phyloP scores from a whole-genome alignment of 2,329 filamentous ascomycete species.

The Ascochyta clinopodiicola region DNA sequence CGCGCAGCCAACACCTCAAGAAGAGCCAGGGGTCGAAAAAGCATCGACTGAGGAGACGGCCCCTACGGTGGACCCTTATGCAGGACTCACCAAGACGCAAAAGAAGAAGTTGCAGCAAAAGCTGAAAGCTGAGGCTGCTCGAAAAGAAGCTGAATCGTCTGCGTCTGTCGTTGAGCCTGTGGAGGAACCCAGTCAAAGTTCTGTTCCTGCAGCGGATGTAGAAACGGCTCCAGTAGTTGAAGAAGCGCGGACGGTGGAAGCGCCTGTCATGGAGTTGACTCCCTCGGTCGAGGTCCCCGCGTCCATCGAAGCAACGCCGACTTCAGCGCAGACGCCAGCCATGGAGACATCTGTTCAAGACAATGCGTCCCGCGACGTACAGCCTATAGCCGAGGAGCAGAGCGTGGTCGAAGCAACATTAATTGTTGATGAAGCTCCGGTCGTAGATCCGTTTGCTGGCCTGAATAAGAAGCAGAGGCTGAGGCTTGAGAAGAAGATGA shows the following conservation, averaged over 20 bases:
- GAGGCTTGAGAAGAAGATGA: constrained; percentile 46
- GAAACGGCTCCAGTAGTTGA: not conserved
- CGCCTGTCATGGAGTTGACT: not conserved
- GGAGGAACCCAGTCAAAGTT: not conserved
- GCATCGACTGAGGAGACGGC: not conserved
- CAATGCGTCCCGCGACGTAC: not conserved
- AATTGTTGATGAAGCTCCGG: constrained; percentile 1
- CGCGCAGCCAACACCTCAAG: no score
- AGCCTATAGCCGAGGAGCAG: not conserved
- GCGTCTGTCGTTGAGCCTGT: not conserved
- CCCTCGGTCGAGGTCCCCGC: not conserved
- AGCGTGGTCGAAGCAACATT: not conserved
- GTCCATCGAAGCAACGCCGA: not conserved
- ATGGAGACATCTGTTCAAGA: not conserved
- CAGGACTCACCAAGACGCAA: constrained; percentile 1
- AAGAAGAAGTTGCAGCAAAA: constrained; percentile 35
- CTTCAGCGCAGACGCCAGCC: not conserved
- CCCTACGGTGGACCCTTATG: not conserved
- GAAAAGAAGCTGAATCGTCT: constrained; percentile 7
- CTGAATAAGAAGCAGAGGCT: constrained; percentile 38
- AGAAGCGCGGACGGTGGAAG: not conserved
- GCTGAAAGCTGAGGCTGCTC: constrained; percentile 8
- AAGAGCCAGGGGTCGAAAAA: not conserved
- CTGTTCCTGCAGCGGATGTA: not conserved
- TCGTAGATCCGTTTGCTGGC: constrained; percentile 37